Evolutionary conservation across 169 alveolate species (phyloP), one percentile per base, ranked within the genome.

Genomic region (Amoebophrya sp.): DNA sequence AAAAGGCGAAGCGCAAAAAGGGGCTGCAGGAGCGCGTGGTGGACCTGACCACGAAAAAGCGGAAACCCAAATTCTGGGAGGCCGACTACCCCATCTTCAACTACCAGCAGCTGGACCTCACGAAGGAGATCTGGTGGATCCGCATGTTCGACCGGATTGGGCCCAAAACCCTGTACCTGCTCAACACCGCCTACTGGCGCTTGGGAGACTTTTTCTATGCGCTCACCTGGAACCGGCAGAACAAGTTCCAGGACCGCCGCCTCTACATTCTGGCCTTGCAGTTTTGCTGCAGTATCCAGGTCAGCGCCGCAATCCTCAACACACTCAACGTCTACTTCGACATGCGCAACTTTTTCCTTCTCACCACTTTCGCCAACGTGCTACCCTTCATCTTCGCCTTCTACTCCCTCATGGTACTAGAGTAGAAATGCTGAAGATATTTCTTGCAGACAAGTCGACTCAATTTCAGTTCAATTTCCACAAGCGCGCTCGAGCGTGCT

Each of bases 51-150:
- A 66, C 83, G 38, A 66, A 66, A 25, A 66, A 66, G 35, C 12
- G 83, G 18, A 66, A 66, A 25, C 83, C 83, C 32, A 66, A 66
- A 66, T 66, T 66, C 83, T 66, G 83, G 83, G 83, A 66, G 32
- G 38, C 83, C 0, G 83, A 66, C 32, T 66, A 66, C 83, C 83
- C 83, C 39, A n/a, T 25, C 83, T 66, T 66, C 83, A 66, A 66
- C 83, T 66, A 66, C 83, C 83, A 66, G 35, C 83, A 25, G 38
- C 35, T 66, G 83, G 83, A 66, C 35, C 35, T 66, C 32, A 66
- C 83, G 83, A 18, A n/a, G 29, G 83, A 66, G 83, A 66, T 66
- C 32, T 66, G 83, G 83, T 66, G 83, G 83, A 66, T 66, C 35
- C 83, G 83, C 35, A 1, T 66, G 29, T 66, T 66, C 83, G 83